Percentiles rank a stretch among this genome's conserved stretches.
These are phyloP conservation scores for Sechiopsis laciniata DNA, from an alignment of 306 rosid species.

Conservation along the genomic window DNA sequence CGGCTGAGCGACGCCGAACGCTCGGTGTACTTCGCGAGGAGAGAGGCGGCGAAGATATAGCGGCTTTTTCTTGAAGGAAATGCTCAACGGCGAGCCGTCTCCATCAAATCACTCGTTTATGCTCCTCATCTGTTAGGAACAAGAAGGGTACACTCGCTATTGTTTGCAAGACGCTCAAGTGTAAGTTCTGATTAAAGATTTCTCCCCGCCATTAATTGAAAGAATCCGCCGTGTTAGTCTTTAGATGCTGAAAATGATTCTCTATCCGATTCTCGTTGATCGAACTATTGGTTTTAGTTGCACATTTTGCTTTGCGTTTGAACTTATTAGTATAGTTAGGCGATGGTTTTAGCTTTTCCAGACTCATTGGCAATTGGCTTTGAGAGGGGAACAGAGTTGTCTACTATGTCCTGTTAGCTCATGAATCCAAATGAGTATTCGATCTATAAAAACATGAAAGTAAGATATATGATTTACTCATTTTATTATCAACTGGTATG, in stretches of 20 bases:
- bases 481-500: too few species aligned
- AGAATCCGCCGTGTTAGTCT: neutral
- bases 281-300: neutral
- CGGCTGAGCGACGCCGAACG: conserved; percentile 49
- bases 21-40: conserved; percentile 66
- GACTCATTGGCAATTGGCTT: too few species aligned
- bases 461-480: too few species aligned
- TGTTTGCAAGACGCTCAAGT: conserved; percentile 76
- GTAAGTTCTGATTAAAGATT: conserved; percentile 33
- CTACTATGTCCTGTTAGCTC: too few species aligned
- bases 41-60: conserved; percentile 80
- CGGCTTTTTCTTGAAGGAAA: conserved; percentile 54
- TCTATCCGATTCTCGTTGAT: too few species aligned
- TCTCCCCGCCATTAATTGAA: neutral
- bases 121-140: conserved; percentile 70
- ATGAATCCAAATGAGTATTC: too few species aligned
- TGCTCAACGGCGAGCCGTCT: conserved; percentile 55
- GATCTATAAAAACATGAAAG: too few species aligned
- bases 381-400: too few species aligned
- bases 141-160: conserved; percentile 79
- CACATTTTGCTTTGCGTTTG: neutral
- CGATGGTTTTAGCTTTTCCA: neutral
- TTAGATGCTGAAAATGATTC: neutral
- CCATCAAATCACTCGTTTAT: conserved; percentile 79
- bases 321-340: neutral